Conservation (phyloP, 106 monocot genomes). For the Dendrobium huoshanense region DNA sequence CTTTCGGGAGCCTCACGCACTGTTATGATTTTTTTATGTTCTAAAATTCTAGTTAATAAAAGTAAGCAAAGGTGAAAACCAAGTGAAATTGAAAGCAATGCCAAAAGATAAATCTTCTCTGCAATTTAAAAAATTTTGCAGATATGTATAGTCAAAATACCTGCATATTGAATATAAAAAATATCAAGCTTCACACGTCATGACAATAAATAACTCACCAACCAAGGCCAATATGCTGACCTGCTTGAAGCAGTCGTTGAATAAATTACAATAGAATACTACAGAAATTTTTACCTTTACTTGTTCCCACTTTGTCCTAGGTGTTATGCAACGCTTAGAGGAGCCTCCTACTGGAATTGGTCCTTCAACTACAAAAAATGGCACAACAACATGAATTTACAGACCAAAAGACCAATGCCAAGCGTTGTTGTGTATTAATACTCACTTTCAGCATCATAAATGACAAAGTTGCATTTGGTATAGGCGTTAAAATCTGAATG, state of each 20-base stretch:
- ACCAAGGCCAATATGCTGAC: background rate
- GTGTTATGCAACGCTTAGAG: slow-evolving; percentile 56
- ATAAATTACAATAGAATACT: background rate
- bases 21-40: background rate
- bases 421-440: background rate
- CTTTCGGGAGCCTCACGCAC: background rate
- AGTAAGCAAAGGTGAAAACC: background rate
- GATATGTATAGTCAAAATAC: background rate
- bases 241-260: background rate
- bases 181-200: background rate
- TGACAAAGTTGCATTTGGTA: slow-evolving; percentile 88
- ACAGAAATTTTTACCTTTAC: slow-evolving; percentile 53
- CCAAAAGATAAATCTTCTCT: background rate
- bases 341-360: slow-evolving; percentile 30
- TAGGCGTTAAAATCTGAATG: slow-evolving; percentile 96
- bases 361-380: slow-evolving; percentile 48
- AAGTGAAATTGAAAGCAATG: background rate
- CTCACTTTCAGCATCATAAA: slow-evolving; percentile 69
- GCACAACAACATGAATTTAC: background rate
- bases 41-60: background rate
- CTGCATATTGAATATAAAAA: background rate
- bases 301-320: slow-evolving; percentile 93
- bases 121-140: background rate
- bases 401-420: slow-evolving; percentile 8
- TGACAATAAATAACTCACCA: background rate